phyloP scores from a whole-genome alignment of 768 basidiomycete species.

The Lactarius sanguifluus region DNA sequence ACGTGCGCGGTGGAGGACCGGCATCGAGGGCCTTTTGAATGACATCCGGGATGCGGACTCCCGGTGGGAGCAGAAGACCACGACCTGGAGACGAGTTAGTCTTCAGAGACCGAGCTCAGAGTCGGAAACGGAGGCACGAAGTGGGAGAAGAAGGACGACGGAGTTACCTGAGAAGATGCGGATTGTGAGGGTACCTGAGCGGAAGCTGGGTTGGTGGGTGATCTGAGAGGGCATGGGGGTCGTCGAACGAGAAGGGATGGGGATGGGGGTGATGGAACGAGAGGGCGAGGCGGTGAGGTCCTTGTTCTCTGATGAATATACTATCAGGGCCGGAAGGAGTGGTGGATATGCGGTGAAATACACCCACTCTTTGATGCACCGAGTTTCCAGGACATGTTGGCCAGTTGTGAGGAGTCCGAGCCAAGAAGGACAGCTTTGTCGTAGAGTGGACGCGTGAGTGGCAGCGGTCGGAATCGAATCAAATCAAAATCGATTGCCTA shows the following conservation, averaged over 20 bases:
- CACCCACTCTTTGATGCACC: constrained; percentile 41
- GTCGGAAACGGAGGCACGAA: constrained; percentile 3
- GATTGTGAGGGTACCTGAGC: constrained; percentile 92
- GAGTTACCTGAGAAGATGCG: constrained; percentile 86
- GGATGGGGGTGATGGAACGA: constrained; percentile 77
- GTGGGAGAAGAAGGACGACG: constrained; percentile 5
- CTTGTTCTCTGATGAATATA: constrained; percentile 53
- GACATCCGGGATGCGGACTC: constrained; percentile 75
- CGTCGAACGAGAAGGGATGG: constrained; percentile 61
- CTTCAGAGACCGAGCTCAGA: neutral
- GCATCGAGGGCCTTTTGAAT: constrained; percentile 80
- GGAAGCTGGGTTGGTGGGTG: constrained; percentile 48
- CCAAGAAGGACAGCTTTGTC: constrained; percentile 9
- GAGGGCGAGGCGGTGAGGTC: constrained; percentile 61
- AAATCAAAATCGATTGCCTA: neutral
- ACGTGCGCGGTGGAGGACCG: constrained; percentile 51
- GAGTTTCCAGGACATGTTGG: constrained; percentile 59
- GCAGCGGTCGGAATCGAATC: neutral
- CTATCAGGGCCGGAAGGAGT: neutral
- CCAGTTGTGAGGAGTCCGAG: neutral
- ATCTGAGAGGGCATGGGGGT: constrained; percentile 56
- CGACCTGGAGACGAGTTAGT: constrained; percentile 50
- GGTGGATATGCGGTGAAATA: constrained; percentile 22
- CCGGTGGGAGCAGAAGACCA: constrained; percentile 77
- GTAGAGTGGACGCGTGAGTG: neutral